Evolutionary conservation across 108 stramenopile species (phyloP), one percentile per base, ranked within the genome.

Genomic region (Nitzschia putrida): DNA sequence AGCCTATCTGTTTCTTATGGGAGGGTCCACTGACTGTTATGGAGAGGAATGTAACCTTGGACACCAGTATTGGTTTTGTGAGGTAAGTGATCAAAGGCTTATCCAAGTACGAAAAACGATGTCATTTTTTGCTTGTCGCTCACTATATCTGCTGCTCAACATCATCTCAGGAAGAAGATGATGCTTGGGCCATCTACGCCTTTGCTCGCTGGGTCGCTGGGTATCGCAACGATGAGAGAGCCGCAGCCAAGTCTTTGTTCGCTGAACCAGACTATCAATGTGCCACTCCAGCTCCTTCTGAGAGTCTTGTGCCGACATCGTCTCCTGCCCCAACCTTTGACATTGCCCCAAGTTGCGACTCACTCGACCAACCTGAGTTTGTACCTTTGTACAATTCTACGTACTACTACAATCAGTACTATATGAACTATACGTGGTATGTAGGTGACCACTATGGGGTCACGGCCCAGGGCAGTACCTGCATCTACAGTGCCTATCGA

Each of bases 151-250:
- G n/a, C n/a, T n/a, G n/a, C n/a, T n/a, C n/a, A n/a, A n/a, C n/a
- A 4, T 5, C 47, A 49, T 5, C 18, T 49, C 6, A 59, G 58
- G 39, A 59, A 2, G 21, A 25, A 5, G 58, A 59, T 29, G 58
- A 55, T 24, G 54, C 54, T 3, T 24, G 24, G 21, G 54, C 23
- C 3, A 55, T 55, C 12, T 25, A 24, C 23, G 23, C 20, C 8
- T 55, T 55, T 55, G 54, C 54, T 23, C 20, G 23, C 2, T 55
- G 54, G 54, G 54, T 55, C 1, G 54, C 54, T 4, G 54, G 54
- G 3, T 55, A 55, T 24, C 54, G 54, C 13, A 24, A 55, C 3
- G 54, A 25, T 24, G 54, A 55, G 16, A 21, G 6, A 22, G 22
- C 1, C 8, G 21, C 54, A 22, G 24, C 21, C 23, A 13, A 7